Percentiles rank a stretch among this genome's conserved stretches.
phyloP scores from a whole-genome alignment of 169 alveolate species.

The Cryptosporidium ubiquitum region DNA sequence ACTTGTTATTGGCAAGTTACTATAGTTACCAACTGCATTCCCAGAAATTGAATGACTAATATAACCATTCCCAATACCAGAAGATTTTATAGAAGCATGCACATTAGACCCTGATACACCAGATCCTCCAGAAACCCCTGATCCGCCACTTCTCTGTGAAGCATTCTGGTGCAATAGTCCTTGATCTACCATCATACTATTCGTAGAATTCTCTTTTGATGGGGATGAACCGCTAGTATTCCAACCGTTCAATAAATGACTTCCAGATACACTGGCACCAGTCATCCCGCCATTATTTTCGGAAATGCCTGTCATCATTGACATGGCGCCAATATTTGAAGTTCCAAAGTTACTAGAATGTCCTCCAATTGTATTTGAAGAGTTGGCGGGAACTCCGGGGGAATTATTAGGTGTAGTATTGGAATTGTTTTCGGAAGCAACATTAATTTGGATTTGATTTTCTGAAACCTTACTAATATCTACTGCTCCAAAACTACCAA shows the following conservation, averaged over 20 bases:
- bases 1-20: not conserved
- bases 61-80: constrained; percentile 16
- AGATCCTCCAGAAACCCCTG: constrained; percentile 15
- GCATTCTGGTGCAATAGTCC: constrained; percentile 7
- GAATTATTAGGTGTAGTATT: not conserved
- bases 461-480: constrained; percentile 54
- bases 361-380: not conserved
- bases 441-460: constrained; percentile 33
- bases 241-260: constrained; percentile 26
- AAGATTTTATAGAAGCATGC: constrained; percentile 1
- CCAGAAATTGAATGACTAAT: constrained; percentile 13
- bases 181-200: not conserved
- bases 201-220: not conserved
- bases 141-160: constrained; percentile 8
- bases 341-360: not conserved
- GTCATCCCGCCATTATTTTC: not conserved
- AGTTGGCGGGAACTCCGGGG: not conserved
- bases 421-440: not conserved
- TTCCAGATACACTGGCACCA: not conserved
- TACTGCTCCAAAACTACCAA: constrained; percentile 72
- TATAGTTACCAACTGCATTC: not conserved
- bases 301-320: not conserved
- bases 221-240: constrained; percentile 1
- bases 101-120: constrained; percentile 6
- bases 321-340: not conserved